Evolutionary conservation across 345 rosid genomes (phyloP), one percentile per base, ranked within the genome.

Genomic region (Gossypium longicalyx): DNA sequence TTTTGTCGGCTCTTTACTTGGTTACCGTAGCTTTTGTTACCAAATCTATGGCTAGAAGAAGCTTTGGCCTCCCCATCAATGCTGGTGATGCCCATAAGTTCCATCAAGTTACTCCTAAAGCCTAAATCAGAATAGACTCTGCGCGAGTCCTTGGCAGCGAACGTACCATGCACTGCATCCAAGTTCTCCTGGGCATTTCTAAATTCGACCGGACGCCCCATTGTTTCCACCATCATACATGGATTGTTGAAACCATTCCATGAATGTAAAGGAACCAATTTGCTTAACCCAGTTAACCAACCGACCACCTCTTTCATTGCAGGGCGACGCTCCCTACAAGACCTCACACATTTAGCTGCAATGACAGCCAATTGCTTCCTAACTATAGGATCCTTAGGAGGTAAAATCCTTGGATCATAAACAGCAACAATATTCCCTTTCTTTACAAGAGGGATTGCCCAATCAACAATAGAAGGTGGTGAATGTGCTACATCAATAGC

Each of bases 241-340:
- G 98, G 98, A 84, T 95, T 95, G 78, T 83, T 93, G 72, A 95
- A 86, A 44, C 94, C 89, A 78, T 90, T 93, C 99, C 99, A 95
- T 0, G 97, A 86, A 77, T 91, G 93, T 53, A 87, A 86, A 67
- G 92, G 93, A 74, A 91, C 93, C 82, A 89, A 80, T 82, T 89
- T 90, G 75, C 89, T 87, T 66, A 91, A 75, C 49, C 87, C 85
- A 12, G 83, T 84, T 66, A 93, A 82, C 98, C 98, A 95, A 53
- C 80, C 86, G 49, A 85, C 99, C 12, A 95, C 84, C 76, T 95
- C 98, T 67, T 84, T 89, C 97, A 95, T 95, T 0, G 90, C 70
- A 1, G 99, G 99, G 77, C 99, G 81, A 80, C 91, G 89, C 89
- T 95, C 99, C 86, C 97, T 87, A 70, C 97, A 95, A 62, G 97